Evolutionary conservation across 176 grass and related monocot genomes (phyloP).

Genomic region (Oryza glumipatula): DNA sequence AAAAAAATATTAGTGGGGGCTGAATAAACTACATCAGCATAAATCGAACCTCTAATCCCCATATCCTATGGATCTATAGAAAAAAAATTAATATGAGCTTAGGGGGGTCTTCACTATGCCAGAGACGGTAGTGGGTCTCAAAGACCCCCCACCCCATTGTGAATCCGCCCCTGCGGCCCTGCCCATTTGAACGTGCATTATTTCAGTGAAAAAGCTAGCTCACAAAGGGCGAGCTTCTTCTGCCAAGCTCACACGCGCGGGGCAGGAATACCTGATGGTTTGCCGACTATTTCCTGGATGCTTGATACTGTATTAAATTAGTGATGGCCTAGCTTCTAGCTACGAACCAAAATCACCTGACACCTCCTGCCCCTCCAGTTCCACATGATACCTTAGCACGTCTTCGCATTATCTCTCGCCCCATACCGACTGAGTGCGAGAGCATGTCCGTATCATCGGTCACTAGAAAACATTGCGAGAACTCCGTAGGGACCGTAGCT

Average conservation of each 20-base stretch:
- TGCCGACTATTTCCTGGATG: not conserved
- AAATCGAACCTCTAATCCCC: no score
- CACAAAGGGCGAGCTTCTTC: not conserved
- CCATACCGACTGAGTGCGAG: not conserved
- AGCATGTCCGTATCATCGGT: not conserved
- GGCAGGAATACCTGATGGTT: not conserved
- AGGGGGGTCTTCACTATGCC: no score
- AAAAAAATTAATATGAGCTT: no score
- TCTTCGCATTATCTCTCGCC: not conserved
- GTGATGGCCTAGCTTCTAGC: not conserved
- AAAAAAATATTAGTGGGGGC: no score
- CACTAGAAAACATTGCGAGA: not conserved
- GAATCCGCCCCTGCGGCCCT: no score
- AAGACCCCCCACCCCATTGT: no score
- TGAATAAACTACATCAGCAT: no score
- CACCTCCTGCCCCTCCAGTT: not conserved
- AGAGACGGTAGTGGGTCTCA: no score
- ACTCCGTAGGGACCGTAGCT: not conserved
- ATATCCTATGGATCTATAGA: no score
- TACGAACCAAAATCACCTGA: not conserved
- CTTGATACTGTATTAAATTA: not conserved
- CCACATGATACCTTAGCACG: not conserved
- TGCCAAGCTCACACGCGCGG: no score
- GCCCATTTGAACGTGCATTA: not conserved
- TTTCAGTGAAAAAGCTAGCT: not conserved